Evolutionary conservation across 441 rosid species (phyloP).

Genomic region (Theobroma grandiflorum): DNA sequence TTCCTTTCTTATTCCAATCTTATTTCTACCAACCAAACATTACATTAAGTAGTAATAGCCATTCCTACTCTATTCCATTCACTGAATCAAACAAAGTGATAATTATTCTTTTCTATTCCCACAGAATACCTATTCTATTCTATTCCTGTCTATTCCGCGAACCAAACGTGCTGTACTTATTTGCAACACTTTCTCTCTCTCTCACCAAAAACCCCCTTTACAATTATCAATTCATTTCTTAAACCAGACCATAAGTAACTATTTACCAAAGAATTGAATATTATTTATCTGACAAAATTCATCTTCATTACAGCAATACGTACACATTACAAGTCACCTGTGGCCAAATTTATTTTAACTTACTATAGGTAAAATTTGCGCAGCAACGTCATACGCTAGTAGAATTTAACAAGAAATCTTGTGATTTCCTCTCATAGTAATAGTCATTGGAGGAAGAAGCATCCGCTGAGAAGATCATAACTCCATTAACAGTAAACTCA

Average conservation of each 20-base stretch:
- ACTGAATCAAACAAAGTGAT: no score
- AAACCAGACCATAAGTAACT: background rate
- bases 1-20: no score
- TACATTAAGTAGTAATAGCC: no score
- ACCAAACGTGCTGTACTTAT: no score
- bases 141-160: no score
- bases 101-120: no score
- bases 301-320: background rate
- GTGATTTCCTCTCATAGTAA: slow-evolving; percentile 58
- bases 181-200: no score
- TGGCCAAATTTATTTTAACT: background rate
- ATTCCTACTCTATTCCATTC: no score
- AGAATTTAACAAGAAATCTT: slow-evolving; percentile 59
- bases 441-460: slow-evolving; percentile 41
- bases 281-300: background rate
- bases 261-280: background rate
- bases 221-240: background rate
- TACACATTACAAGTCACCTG: background rate
- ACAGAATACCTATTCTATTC: no score
- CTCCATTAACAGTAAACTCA: slow-evolving; percentile 54
- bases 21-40: no score
- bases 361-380: background rate
- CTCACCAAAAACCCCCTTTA: no score
- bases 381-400: slow-evolving; percentile 12
- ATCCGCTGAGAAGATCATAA: slow-evolving; percentile 71